Base-by-base conservation (phyloP, 2,329 filamentous ascomycete species). In the Lachnellula occidentalis region DNA sequence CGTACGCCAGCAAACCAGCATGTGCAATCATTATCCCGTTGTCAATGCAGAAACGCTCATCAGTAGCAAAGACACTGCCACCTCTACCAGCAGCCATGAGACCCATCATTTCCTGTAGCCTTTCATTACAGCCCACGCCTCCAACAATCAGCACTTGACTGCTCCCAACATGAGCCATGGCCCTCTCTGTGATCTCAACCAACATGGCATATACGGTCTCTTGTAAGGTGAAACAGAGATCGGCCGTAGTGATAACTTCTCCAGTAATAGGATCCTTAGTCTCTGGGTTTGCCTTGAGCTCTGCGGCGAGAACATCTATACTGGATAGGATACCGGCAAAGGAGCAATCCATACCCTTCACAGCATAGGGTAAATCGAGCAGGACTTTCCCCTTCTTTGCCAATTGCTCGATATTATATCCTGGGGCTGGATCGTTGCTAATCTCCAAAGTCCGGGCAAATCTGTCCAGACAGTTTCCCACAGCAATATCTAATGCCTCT, bases 1-100 rank as follows among this genome's bases (percentile, higher is more conserved):
- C 78, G 69, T 88, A 94, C 1, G 92, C 92, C 66, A 96, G 70
- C 64, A 99, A 73, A 2, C 94, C 94, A 2, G 94, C 94, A 71
- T 99, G 92, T 1, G 94, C 94, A 74, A 99, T 99, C 94, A 99
- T 99, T 69, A 99, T 97, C 48, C 94, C 94, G 66, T 99, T 99
- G 72, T 99, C 94, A 64, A 99, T 99, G 70, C 94, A 99, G 71
- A 96, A 99, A 45, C 94, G 80, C 76, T 99, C 94, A 70, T 99
- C 94, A 0, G 92, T 97, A 22, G 94, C 92, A 73, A 88, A 96
- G 3, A 97, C 90, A 66, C 84, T 92, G 4, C 94, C 94, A 51
- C 91, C 90, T 37, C 94, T 78, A 70, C 96, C 92, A 45, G 77
- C 78, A 15, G 92, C 92, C 94, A 99, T 99, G 46, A 87, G 78